These are phyloP conservation scores for Tephrocybe sp. DNA, from an alignment of 768 basidiomycete species.

Conservation along the genomic window DNA sequence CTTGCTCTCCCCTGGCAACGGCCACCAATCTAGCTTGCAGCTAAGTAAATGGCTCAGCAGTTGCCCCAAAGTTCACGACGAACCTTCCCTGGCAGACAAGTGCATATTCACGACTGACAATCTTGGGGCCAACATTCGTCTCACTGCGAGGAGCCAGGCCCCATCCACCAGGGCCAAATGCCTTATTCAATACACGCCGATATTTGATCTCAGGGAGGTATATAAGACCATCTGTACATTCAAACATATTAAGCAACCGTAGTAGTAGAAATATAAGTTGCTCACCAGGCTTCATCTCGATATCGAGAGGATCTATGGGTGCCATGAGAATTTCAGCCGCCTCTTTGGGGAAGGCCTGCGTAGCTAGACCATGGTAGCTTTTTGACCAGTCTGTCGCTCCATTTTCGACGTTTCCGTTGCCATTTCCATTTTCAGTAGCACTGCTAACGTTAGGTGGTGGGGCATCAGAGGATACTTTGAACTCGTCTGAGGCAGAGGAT, in stretches of 20 bases:
- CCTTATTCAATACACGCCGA: conserved; percentile 84
- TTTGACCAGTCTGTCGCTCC: conserved; percentile 79
- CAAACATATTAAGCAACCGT: background rate
- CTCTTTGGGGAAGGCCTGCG: conserved; percentile 76
- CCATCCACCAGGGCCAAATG: conserved; percentile 97
- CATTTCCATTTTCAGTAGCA: background rate
- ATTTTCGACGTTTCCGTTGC: conserved; percentile 2
- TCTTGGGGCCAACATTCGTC: conserved; percentile 83
- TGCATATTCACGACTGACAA: conserved; percentile 93
- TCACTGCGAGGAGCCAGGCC: conserved; percentile 93
- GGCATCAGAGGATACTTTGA: conserved; percentile 12
- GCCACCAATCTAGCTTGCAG: conserved; percentile 68
- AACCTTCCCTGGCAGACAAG: conserved; percentile 91
- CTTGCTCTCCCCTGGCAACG: conserved; percentile 93
- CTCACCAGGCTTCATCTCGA: conserved; percentile 94
- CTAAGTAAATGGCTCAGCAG: background rate
- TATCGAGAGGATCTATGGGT: conserved; percentile 72
- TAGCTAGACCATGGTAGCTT: conserved; percentile 80
- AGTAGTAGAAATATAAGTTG: conserved; percentile 9
- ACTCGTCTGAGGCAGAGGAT: conserved; percentile 4
- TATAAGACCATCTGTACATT: conserved; percentile 76
- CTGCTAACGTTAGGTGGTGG: conserved; percentile 2
- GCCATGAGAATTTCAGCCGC: conserved; percentile 70
- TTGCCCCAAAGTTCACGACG: conserved; percentile 23
- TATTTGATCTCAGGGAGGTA: conserved; percentile 99